Evolutionary conservation across 1,284 basidiomycete species (phyloP).

Genomic region (Puccinia novopanici): DNA sequence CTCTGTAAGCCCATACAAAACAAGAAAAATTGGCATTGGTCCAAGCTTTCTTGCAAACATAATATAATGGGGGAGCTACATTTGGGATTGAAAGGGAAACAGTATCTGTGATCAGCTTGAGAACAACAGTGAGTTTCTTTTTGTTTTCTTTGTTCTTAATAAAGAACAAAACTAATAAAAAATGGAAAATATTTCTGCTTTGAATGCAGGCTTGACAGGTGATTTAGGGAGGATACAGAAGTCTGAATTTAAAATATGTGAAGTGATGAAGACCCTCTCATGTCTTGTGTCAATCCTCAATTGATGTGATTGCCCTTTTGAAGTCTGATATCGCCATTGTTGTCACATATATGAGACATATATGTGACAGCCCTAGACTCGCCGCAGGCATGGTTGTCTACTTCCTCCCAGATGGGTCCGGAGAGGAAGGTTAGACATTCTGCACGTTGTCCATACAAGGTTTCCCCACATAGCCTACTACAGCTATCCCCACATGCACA

Average conservation of each 20-base stretch:
- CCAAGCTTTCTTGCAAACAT: no score
- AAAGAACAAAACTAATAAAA: not conserved
- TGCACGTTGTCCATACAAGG: no score
- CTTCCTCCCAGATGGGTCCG: no score
- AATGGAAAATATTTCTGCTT: not conserved
- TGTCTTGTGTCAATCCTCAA: constrained; percentile 1
- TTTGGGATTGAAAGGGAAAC: constrained; percentile 14
- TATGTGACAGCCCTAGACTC: no score
- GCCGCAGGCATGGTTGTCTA: no score
- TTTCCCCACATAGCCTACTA: no score
- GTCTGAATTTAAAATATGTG: not conserved
- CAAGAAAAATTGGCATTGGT: no score
- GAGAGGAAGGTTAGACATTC: no score
- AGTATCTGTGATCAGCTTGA: constrained; percentile 8
- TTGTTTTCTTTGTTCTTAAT: constrained; percentile 11
- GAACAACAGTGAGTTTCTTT: not conserved
- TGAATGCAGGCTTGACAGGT: not conserved
- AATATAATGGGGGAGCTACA: not conserved
- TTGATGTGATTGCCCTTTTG: not conserved
- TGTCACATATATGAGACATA: not conserved
- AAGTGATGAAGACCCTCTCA: not conserved
- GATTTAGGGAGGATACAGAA: constrained; percentile 8
- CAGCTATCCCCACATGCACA: not conserved
- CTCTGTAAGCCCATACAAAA: no score
- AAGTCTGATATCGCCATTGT: not conserved